A percentile compares a stretch with the other conserved stretches of the same genome.
phyloP scores from a whole-genome alignment of 805 yeast genomes.

The Blastobotrys attinorum region DNA sequence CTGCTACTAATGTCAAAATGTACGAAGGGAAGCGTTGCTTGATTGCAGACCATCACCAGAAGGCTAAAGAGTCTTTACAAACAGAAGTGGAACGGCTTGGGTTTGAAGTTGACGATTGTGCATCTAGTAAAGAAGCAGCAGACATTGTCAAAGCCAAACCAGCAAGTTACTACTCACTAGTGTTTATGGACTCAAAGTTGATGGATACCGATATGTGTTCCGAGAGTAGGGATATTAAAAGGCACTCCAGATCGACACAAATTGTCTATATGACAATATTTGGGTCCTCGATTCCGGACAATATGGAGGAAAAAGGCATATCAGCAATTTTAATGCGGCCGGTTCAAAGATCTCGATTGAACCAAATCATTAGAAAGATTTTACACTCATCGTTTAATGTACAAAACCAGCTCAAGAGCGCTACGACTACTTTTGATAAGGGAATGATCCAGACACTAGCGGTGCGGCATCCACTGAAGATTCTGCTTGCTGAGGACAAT shows the following conservation, averaged over 20 bases:
- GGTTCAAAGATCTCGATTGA: slow-evolving; percentile 17
- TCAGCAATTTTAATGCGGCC: slow-evolving; percentile 20
- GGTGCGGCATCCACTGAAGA: slow-evolving; percentile 35
- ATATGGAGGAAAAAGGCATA: slow-evolving; percentile 17
- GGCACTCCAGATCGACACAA: slow-evolving; percentile 14
- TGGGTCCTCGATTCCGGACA: slow-evolving; percentile 20
- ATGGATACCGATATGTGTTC: slow-evolving; percentile 9
- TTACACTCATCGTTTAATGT: slow-evolving; percentile 12
- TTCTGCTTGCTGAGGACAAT: slow-evolving; percentile 48
- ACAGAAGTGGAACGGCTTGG: slow-evolving; percentile 32
- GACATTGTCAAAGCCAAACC: slow-evolving; percentile 10
- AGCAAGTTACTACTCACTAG: slow-evolving; percentile 14
- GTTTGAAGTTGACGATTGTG: slow-evolving; percentile 26
- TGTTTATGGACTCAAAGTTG: slow-evolving; percentile 17
- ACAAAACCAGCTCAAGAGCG: slow-evolving; percentile 13
- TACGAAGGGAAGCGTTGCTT: slow-evolving; percentile 23
- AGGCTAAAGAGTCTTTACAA: slow-evolving; percentile 29
- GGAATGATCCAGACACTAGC: slow-evolving; percentile 19
- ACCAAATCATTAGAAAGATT: slow-evolving; percentile 17
- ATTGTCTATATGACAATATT: slow-evolving; percentile 20
- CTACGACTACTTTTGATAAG: slow-evolving; percentile 16
- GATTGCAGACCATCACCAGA: slow-evolving; percentile 29
- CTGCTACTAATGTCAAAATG: slow-evolving; percentile 17
- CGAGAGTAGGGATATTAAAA: slow-evolving; percentile 10
- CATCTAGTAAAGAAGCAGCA: slow-evolving; percentile 17